phyloP scores from a whole-genome alignment of 2,329 filamentous ascomycete genomes.

The Emmonsia crescens region DNA sequence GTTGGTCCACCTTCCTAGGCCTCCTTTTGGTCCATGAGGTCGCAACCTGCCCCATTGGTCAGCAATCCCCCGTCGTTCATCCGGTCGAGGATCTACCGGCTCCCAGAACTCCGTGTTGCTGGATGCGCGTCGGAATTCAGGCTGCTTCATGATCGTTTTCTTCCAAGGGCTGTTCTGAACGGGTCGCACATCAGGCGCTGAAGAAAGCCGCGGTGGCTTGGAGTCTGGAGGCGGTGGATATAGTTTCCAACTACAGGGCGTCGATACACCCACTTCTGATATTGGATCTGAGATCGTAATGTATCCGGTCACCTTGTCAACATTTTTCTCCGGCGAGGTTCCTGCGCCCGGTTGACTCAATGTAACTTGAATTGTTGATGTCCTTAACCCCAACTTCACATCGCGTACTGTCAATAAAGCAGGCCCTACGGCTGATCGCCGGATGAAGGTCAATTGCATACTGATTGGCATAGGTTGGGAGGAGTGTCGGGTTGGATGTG shows the following conservation, averaged over 20 bases:
- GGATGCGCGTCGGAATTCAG: slow-evolving; percentile 1
- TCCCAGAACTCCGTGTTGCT: neutral
- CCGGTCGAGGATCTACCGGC: neutral
- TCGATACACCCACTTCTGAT: neutral
- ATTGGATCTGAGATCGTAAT: slow-evolving; percentile 1
- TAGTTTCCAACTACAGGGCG: neutral
- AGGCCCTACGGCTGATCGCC: neutral
- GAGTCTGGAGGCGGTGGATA: slow-evolving; percentile 1
- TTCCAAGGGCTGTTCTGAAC: neutral
- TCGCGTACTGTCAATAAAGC: slow-evolving; percentile 1
- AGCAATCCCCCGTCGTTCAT: neutral
- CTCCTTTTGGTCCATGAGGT: neutral
- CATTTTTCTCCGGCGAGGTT: neutral
- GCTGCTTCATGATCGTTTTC: neutral
- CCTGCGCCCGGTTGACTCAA: neutral
- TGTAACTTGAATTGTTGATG: neutral
- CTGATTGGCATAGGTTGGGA: slow-evolving; percentile 1
- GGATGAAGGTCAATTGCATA: slow-evolving; percentile 2
- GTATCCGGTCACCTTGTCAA: neutral
- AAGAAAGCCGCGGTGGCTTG: neutral
- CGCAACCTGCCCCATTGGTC: slow-evolving; percentile 1
- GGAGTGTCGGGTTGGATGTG: neutral
- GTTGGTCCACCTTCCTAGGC: neutral
- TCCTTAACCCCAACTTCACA: slow-evolving; percentile 1
- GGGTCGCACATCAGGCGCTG: neutral